Evolutionary conservation across 306 rosid genomes (phyloP), one percentile per base, ranked within the genome.

Genomic region (Dalbergia cochinchinensis): DNA sequence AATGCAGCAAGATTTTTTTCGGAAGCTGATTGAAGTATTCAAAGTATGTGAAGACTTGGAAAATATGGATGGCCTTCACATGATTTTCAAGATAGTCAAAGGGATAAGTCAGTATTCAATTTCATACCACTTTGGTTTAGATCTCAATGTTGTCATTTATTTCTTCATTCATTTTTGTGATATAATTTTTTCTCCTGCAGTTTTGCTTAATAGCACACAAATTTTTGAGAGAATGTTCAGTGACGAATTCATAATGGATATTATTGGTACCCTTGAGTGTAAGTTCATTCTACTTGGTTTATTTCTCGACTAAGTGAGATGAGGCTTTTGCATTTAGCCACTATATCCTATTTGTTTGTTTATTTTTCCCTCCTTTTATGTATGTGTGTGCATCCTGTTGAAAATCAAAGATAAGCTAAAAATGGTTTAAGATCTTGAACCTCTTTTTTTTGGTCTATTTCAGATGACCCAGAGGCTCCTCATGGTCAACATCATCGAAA

Each of bases 201-300:
- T 94, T 81, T 70, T 90, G 81, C 94, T 94, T 47, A 94, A 94
- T 79, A 92, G 93, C 60, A 83, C 97, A 74, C 98, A 89, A 85
- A 87, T 94, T 57, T 94, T 92, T 69, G 98, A 94, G 89, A 91
- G 88, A 89, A 83, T 94, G 67, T 92, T 90, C 33, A 84, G 92
- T 70, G 97, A 94, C 57, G 97, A 94, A 53, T 84, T 87, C 82
- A 88, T 92, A 77, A 85, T 94, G 96, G 96, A 94, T 76, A 78
- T 92, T 53, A 88, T 94, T 78, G 98, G 98, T 63, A 85, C 90
- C 65, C 93, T 94, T 37, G 98, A 94, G 84, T 92, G 98, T 94
- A 90, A 88, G 98, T 86, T 84, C 65, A 26, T 84, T 31, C 69
- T n/a, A 7, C 54, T 35, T 34, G 48, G 15, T 37, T 81, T 81